Evolutionary conservation across 2,329 filamentous ascomycete genomes (phyloP).

Genomic region (Fusarium albidum): DNA sequence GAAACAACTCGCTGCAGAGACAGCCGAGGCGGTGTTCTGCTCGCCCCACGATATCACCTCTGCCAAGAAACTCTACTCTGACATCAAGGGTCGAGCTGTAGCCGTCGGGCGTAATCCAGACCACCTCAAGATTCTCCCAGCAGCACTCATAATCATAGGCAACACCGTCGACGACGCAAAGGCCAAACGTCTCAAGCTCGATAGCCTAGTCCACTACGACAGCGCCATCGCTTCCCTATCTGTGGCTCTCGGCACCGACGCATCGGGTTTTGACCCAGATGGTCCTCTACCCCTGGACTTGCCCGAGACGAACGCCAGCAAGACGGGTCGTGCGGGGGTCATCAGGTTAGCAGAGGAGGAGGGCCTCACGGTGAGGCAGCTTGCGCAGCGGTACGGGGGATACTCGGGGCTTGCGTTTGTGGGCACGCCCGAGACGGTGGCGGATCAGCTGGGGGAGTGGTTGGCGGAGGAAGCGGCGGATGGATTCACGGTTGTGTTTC

Average conservation of each 20-base stretch:
- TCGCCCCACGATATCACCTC: constrained; percentile 54
- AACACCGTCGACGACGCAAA: constrained; percentile 58
- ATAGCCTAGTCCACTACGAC: constrained; percentile 62
- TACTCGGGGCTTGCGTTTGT: constrained; percentile 60
- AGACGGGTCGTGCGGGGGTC: constrained; percentile 54
- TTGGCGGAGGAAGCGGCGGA: constrained; percentile 56
- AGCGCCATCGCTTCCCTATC: constrained; percentile 62
- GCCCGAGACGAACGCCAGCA: constrained; percentile 63
- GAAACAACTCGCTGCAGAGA: constrained; percentile 59
- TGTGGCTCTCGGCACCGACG: constrained; percentile 56
- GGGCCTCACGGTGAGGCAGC: constrained; percentile 58
- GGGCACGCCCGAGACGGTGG: constrained; percentile 57
- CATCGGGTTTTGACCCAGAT: constrained; percentile 57
- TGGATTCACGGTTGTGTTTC: constrained; percentile 60
- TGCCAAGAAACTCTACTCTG: constrained; percentile 57
- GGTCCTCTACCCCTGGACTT: constrained; percentile 56
- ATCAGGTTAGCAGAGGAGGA: constrained; percentile 55
- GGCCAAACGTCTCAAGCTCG: constrained; percentile 56
- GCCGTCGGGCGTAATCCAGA: constrained; percentile 54
- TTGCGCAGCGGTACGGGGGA: constrained; percentile 59
- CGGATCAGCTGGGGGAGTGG: constrained; percentile 59
- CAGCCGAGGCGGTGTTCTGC: constrained; percentile 62
- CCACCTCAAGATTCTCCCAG: constrained; percentile 61
- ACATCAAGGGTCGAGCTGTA: constrained; percentile 57
- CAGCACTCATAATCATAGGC: constrained; percentile 58